A percentile compares a stretch with the other conserved stretches of the same genome.
Evolutionary conservation across 306 rosid genomes (phyloP).

Genomic region (Trichosanthes cucumerina): DNA sequence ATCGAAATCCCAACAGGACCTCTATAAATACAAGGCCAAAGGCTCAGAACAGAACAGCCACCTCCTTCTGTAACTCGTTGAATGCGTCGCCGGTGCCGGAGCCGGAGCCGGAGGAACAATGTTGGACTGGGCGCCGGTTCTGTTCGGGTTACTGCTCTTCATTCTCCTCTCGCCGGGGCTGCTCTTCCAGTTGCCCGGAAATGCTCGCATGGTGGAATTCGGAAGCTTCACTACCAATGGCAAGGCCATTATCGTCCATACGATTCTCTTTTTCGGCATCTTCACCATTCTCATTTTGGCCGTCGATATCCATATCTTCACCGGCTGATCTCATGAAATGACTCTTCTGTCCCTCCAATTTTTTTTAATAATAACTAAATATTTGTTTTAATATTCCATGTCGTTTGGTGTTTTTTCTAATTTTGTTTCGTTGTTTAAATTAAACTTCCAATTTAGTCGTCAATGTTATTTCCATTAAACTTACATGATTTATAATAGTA

Average conservation of each 20-base stretch:
- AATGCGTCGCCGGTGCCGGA: not conserved
- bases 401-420: too few species aligned
- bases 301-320: conserved; percentile 28
- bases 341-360: not conserved
- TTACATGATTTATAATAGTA: too few species aligned
- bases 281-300: conserved; percentile 49
- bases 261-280: conserved; percentile 32
- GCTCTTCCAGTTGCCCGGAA: conserved; percentile 45
- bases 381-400: too few species aligned
- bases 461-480: too few species aligned
- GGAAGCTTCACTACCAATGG: conserved; percentile 42
- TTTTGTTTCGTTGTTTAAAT: too few species aligned
- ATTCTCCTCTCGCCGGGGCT: conserved; percentile 49
- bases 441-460: too few species aligned
- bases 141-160: conserved; percentile 35
- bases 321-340: conserved; percentile 7
- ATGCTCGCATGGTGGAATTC: conserved; percentile 26
- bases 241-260: conserved; percentile 36
- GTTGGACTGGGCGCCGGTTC: conserved; percentile 51
- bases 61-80: not conserved
- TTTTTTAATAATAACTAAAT: not conserved
- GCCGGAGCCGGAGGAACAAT: conserved; percentile 1
- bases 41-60: not conserved
- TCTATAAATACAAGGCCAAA: not conserved
- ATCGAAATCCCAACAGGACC: not conserved